A percentile compares a stretch with the other conserved stretches of the same genome.
Conservation (phyloP, 345 rosid genomes). For the Bruguiera gymnorhiza region DNA sequence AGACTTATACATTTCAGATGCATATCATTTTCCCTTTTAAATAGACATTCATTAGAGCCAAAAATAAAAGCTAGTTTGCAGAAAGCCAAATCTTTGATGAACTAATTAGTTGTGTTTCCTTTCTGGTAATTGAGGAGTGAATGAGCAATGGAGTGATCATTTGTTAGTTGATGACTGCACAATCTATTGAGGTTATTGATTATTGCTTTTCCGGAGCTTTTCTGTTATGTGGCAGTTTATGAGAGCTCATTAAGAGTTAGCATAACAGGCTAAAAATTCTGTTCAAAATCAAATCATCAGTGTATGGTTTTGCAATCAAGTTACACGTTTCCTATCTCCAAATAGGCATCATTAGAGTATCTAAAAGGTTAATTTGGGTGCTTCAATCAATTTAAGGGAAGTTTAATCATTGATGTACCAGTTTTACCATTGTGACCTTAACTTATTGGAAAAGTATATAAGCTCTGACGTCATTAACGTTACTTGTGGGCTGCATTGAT, state of each 20-base stretch:
- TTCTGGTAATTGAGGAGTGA: conserved; percentile 5
- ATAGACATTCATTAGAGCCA: not conserved
- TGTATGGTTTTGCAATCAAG: not conserved
- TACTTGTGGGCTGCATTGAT: not conserved
- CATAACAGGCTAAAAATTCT: not conserved
- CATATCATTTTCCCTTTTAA: not conserved
- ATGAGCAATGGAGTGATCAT: not conserved
- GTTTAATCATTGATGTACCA: not conserved
- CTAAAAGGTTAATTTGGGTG: not conserved
- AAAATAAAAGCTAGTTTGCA: not conserved
- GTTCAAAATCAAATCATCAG: not conserved
- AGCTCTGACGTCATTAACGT: not conserved
- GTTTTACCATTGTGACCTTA: not conserved
- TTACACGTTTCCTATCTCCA: not conserved
- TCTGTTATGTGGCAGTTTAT: not conserved
- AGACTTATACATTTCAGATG: not conserved
- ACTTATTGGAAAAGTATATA: not conserved
- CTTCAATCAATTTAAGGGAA: conserved; percentile 5
- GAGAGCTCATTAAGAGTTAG: not conserved
- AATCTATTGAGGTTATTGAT: conserved; percentile 7
- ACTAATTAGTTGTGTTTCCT: not conserved
- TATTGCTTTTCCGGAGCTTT: not conserved
- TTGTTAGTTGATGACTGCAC: not conserved
- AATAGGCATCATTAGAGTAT: not conserved
- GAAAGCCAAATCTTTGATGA: not conserved